These are phyloP conservation scores for Wickerhamiella infanticola DNA, from an alignment of 1,139 yeast species.

Conservation along the genomic window DNA sequence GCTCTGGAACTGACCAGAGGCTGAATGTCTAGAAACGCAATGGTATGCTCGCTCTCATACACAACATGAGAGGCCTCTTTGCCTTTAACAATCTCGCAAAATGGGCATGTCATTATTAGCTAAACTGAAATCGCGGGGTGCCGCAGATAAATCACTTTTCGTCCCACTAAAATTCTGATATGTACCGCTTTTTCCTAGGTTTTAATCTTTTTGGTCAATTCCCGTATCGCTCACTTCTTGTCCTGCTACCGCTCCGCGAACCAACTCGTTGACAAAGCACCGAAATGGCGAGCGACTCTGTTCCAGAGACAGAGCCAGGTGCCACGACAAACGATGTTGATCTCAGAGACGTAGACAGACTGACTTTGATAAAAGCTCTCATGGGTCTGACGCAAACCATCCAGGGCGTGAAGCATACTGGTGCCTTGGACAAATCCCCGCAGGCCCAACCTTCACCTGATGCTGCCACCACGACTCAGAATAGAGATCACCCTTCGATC, in stretches of 20 bases:
- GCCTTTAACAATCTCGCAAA: slow-evolving; percentile 16
- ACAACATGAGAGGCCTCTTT: slow-evolving; percentile 13
- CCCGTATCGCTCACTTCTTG: too few species aligned
- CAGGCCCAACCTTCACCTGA: too few species aligned
- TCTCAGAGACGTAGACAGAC: too few species aligned
- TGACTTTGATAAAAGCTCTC: too few species aligned
- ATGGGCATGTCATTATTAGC: slow-evolving; percentile 13
- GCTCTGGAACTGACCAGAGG: slow-evolving; percentile 44
- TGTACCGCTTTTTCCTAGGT: not conserved
- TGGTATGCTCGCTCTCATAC: slow-evolving; percentile 16
- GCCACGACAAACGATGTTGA: too few species aligned
- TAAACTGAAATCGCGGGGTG: not conserved
- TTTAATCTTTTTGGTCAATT: too few species aligned
- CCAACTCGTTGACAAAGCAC: too few species aligned
- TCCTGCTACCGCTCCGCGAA: too few species aligned
- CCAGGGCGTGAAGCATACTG: not conserved
- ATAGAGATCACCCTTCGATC: not conserved
- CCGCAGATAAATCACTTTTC: not conserved
- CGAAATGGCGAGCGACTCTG: too few species aligned
- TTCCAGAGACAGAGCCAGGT: too few species aligned
- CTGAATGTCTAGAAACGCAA: slow-evolving; percentile 65
- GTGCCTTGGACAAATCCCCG: too few species aligned
- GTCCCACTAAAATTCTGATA: not conserved
- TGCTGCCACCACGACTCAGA: too few species aligned
- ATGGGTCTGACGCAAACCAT: not conserved